phyloP scores from a whole-genome alignment of 139 green algal species.

The Coelastrella sp. region DNA sequence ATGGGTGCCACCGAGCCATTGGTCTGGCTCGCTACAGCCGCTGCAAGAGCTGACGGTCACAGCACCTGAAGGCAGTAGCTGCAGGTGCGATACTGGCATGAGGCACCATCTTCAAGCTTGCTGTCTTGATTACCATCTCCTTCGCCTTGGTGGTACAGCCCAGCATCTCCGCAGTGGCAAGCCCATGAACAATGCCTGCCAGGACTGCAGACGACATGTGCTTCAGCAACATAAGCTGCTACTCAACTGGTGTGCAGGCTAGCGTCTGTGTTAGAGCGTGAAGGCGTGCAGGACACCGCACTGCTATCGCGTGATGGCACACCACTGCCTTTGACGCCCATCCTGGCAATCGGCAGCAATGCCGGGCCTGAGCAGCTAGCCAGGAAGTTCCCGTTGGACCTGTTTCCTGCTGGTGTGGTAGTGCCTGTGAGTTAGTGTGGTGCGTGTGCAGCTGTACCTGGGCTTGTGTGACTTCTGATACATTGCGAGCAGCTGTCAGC shows the following conservation, averaged over 20 bases:
- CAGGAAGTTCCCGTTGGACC: conserved; percentile 63
- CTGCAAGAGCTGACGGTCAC: conserved; percentile 26
- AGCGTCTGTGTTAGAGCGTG: neutral
- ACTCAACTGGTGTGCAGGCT: neutral
- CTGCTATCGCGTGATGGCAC: conserved; percentile 11
- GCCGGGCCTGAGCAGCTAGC: conserved; percentile 70
- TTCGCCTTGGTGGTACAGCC: no score
- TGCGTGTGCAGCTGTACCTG: neutral
- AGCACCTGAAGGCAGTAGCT: neutral
- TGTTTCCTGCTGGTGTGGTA: conserved; percentile 60
- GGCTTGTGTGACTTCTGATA: neutral
- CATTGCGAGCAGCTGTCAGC: no score
- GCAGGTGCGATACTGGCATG: conserved; percentile 13
- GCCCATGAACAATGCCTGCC: no score
- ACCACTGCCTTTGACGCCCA: conserved; percentile 49
- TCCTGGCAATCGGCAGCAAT: conserved; percentile 82
- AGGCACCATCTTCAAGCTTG: neutral
- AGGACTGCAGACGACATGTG: no score
- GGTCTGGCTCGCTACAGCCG: neutral
- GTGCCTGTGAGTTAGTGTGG: conserved; percentile 55
- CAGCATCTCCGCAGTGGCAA: no score
- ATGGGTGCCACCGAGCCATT: conserved; percentile 49
- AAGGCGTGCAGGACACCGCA: neutral
- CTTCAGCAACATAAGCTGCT: no score
- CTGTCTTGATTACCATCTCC: no score